Evolutionary conservation across 1,284 basidiomycete species (phyloP).

Genomic region (Tilletia setariae): DNA sequence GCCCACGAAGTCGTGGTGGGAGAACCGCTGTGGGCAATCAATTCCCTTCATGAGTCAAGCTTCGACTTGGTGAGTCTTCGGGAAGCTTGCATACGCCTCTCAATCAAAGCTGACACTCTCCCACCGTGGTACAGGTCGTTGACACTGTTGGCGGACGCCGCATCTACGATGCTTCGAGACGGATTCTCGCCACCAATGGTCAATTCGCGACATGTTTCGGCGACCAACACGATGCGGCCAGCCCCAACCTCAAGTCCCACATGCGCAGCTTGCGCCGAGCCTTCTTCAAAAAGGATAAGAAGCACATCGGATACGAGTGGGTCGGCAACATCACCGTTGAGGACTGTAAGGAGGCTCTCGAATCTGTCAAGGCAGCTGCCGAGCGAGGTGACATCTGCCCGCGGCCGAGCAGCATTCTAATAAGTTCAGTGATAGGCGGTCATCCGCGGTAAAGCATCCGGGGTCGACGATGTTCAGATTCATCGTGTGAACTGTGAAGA

Average conservation of each 20-base stretch:
- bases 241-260: slow-evolving; percentile 49
- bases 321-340: slow-evolving; percentile 43
- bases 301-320: slow-evolving; percentile 55
- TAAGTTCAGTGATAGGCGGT: slow-evolving; percentile 2
- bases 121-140: slow-evolving; percentile 38
- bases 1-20: slow-evolving; percentile 56
- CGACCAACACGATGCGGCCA: slow-evolving; percentile 48
- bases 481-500: background rate
- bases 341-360: slow-evolving; percentile 46
- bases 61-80: slow-evolving; percentile 54
- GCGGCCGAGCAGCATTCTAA: slow-evolving; percentile 43
- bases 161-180: slow-evolving; percentile 56
- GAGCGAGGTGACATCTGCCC: slow-evolving; percentile 48
- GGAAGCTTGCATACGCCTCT: no score
- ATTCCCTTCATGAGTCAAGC: slow-evolving; percentile 55
- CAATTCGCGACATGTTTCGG: slow-evolving; percentile 54
- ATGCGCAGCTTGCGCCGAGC: slow-evolving; percentile 53
- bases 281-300: slow-evolving; percentile 57
- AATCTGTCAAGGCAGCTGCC: slow-evolving; percentile 43
- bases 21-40: slow-evolving; percentile 56
- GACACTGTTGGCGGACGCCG: slow-evolving; percentile 51
- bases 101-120: no score
- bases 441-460: background rate
- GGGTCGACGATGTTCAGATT: slow-evolving; percentile 5
- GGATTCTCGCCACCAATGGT: slow-evolving; percentile 54